A percentile compares a stretch with the other conserved stretches of the same genome.
These are phyloP conservation scores for Crithidia bombi DNA, from an alignment of 208 protist genomes.

Conservation along the genomic window DNA sequence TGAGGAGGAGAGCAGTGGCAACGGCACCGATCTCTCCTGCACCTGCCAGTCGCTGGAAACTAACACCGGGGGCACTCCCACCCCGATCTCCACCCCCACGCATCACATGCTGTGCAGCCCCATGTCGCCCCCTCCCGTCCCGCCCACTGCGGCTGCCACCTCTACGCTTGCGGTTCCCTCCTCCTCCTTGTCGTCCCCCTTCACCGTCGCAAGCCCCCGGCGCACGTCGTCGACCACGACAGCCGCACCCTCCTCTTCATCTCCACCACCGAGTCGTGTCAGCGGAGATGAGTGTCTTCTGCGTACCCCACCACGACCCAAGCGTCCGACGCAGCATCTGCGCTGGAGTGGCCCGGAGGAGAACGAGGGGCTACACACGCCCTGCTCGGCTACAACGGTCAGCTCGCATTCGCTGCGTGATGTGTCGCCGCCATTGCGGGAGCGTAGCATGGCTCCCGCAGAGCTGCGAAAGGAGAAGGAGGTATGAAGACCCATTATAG, in stretches of 20 bases:
- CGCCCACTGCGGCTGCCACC: not conserved
- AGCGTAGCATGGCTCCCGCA: slow-evolving; percentile 55
- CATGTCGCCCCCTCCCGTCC: slow-evolving; percentile 1
- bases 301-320: slow-evolving; percentile 8
- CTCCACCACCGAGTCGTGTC: not conserved
- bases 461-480: slow-evolving; percentile 35
- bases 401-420: slow-evolving; percentile 33
- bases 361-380: slow-evolving; percentile 21
- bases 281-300: not conserved
- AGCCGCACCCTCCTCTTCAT: not conserved
- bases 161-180: not conserved
- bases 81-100: too few species aligned
- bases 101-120: slow-evolving; percentile 12
- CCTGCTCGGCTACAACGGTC: slow-evolving; percentile 15
- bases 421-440: slow-evolving; percentile 52
- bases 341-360: slow-evolving; percentile 24
- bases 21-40: slow-evolving; percentile 1
- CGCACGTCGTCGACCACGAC: slow-evolving; percentile 14
- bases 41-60: not conserved
- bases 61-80: not conserved
- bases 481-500: too few species aligned
- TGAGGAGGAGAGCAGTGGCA: not conserved
- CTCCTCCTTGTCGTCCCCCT: not conserved
- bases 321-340: slow-evolving; percentile 12
- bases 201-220: not conserved